phyloP scores from a whole-genome alignment of 2,329 filamentous ascomycete species.

The Conoideocrella luteorostrata region DNA sequence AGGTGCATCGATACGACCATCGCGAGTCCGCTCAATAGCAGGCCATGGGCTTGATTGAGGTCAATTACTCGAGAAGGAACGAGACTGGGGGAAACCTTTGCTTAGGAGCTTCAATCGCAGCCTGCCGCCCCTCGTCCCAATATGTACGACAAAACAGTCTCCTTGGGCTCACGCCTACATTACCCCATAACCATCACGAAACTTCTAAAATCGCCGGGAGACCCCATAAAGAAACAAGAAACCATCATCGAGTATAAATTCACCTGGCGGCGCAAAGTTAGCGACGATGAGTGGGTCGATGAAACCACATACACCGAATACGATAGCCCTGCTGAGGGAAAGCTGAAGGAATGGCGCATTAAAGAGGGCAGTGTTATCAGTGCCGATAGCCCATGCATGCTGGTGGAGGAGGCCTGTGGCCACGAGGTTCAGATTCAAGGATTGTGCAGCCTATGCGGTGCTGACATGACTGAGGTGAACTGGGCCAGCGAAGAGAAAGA shows the following conservation, averaged over 20 bases:
- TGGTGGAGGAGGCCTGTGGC: conserved; percentile 84
- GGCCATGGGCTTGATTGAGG: conserved; percentile 30
- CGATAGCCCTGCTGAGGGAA: conserved; percentile 78
- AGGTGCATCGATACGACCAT: neutral
- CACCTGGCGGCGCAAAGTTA: conserved; percentile 69
- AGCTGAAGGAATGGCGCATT: conserved; percentile 70
- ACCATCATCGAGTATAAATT: conserved; percentile 83
- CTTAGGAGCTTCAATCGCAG: conserved; percentile 15
- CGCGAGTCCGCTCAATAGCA: conserved; percentile 8
- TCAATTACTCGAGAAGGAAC: conserved; percentile 21
- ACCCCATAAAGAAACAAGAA: conserved; percentile 68
- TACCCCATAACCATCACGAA: conserved; percentile 93
- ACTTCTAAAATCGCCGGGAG: conserved; percentile 69
- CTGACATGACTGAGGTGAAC: conserved; percentile 88
- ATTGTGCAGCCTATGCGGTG: conserved; percentile 85
- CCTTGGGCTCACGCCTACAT: conserved; percentile 59
- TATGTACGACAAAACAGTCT: conserved; percentile 38
- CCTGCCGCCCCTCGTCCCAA: conserved; percentile 6
- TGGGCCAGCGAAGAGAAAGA: conserved; percentile 77
- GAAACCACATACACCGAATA: conserved; percentile 69
- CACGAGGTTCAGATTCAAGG: conserved; percentile 90
- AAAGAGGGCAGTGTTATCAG: conserved; percentile 57
- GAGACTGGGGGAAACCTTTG: conserved; percentile 24
- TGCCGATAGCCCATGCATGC: conserved; percentile 53
- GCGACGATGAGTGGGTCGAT: conserved; percentile 55